These are phyloP conservation scores for Paecilomyces variotii DNA, from an alignment of 2,329 filamentous ascomycete species.

Conservation along the genomic window DNA sequence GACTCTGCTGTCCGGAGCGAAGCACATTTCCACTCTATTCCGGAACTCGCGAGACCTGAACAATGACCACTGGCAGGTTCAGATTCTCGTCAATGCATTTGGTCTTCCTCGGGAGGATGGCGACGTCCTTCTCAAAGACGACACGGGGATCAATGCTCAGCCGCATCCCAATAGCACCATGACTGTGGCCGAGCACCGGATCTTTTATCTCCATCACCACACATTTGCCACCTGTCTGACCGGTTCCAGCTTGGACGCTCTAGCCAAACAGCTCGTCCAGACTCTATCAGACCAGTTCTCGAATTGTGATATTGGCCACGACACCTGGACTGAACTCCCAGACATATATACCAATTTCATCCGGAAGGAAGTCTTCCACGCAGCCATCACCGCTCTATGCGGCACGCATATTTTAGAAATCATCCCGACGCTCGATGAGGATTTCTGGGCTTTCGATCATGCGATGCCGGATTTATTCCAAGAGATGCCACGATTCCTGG, in stretches of 20 bases:
- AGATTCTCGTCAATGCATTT: slow-evolving; percentile 3
- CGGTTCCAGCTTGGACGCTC: slow-evolving; percentile 1
- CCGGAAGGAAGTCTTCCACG: slow-evolving; percentile 4
- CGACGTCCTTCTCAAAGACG: slow-evolving; percentile 1
- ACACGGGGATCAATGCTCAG: slow-evolving; percentile 2
- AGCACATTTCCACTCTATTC: slow-evolving; percentile 2
- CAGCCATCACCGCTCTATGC: slow-evolving; percentile 21
- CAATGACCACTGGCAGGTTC: slow-evolving; percentile 3
- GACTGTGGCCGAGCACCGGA: slow-evolving; percentile 3
- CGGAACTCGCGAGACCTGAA: slow-evolving; percentile 1
- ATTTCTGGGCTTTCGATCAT: slow-evolving; percentile 28
- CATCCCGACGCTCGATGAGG: slow-evolving; percentile 31
- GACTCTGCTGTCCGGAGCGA: background rate
- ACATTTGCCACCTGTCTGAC: background rate
- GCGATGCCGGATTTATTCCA: background rate
- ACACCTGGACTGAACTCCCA: background rate
- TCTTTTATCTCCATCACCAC: slow-evolving; percentile 2
- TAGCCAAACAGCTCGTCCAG: slow-evolving; percentile 3
- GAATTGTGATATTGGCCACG: background rate
- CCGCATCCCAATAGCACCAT: slow-evolving; percentile 2
- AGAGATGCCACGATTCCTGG: background rate
- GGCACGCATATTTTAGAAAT: slow-evolving; percentile 38
- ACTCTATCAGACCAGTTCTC: slow-evolving; percentile 1
- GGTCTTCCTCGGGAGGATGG: slow-evolving; percentile 1
- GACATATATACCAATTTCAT: background rate